A percentile compares a stretch with the other conserved stretches of the same genome.
These are phyloP conservation scores for Rhododendron williamsianum DNA, from an alignment of 148 eudicot species.

Conservation along the genomic window DNA sequence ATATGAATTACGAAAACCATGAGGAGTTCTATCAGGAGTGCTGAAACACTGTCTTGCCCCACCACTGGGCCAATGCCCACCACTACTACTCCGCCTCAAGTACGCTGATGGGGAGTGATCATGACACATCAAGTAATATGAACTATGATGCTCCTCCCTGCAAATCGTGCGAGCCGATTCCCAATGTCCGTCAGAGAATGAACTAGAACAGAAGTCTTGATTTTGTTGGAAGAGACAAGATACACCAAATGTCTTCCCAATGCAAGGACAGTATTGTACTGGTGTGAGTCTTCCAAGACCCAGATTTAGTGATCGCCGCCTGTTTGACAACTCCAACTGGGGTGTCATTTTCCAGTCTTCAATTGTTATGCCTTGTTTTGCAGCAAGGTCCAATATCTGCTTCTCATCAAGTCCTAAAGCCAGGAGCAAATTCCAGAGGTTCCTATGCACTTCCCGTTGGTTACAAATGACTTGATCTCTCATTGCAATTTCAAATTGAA, in stretches of 20 bases:
- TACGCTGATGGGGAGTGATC: conserved; percentile 31
- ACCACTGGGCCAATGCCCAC: conserved; percentile 14
- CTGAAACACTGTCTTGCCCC: conserved; percentile 13
- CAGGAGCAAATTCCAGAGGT: conserved; percentile 59
- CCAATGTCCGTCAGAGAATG: conserved; percentile 12
- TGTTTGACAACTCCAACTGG: conserved; percentile 19
- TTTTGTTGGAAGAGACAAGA: conserved; percentile 27
- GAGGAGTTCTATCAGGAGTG: conserved; percentile 15
- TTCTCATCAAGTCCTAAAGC: conserved; percentile 54
- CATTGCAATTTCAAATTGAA: conserved; percentile 81
- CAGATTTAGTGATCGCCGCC: conserved; percentile 18
- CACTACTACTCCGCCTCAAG: conserved; percentile 15
- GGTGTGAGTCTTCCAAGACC: conserved; percentile 21
- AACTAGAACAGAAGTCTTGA: conserved; percentile 19
- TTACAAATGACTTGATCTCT: conserved; percentile 72
- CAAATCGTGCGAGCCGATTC: conserved; percentile 19
- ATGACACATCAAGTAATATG: conserved; percentile 36
- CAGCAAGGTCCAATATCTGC: conserved; percentile 46
- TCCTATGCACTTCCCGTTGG: conserved; percentile 63
- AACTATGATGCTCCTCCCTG: conserved; percentile 36
- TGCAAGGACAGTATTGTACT: conserved; percentile 16
- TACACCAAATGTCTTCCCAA: conserved; percentile 17
- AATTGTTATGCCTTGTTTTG: conserved; percentile 50
- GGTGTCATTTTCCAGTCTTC: conserved; percentile 44
- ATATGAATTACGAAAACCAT: conserved; percentile 16